phyloP scores from a whole-genome alignment of 2,329 filamentous ascomycete genomes.

The Nemania abortiva region DNA sequence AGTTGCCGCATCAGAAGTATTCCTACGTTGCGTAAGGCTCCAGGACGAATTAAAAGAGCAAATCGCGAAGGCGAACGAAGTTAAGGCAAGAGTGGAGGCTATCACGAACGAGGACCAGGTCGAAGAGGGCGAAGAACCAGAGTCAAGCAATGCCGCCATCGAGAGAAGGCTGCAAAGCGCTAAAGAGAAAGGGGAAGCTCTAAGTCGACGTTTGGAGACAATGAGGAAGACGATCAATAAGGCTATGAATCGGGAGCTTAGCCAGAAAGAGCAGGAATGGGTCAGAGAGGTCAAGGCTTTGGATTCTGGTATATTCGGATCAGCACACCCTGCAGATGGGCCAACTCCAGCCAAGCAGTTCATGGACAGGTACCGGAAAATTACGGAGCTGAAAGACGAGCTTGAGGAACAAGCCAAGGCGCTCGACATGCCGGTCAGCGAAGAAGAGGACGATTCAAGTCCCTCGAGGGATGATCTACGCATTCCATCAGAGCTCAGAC shows the following conservation, averaged over 20 bases:
- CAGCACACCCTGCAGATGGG: constrained; percentile 49
- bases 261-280: constrained; percentile 71
- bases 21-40: constrained; percentile 76
- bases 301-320: constrained; percentile 57
- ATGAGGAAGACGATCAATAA: constrained; percentile 58
- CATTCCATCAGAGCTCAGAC: constrained; percentile 71
- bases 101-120: constrained; percentile 71
- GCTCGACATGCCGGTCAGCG: constrained; percentile 50
- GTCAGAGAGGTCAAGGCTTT: constrained; percentile 57
- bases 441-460: constrained; percentile 47
- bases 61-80: constrained; percentile 73
- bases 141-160: constrained; percentile 67
- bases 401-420: constrained; percentile 65
- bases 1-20: constrained; percentile 77
- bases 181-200: constrained; percentile 62
- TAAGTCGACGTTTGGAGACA: constrained; percentile 65
- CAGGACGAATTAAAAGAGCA: constrained; percentile 76
- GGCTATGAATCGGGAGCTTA: constrained; percentile 64
- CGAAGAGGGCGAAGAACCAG: constrained; percentile 63
- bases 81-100: constrained; percentile 74
- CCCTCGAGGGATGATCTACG: constrained; percentile 59
- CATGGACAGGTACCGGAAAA: constrained; percentile 69
- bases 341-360: constrained; percentile 61
- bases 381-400: constrained; percentile 65
- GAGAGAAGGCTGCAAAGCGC: constrained; percentile 63